Evolutionary conservation across 2,329 filamentous ascomycete species (phyloP), one percentile per base, ranked within the genome.

Genomic region (Bimuria novae-zelandiae): DNA sequence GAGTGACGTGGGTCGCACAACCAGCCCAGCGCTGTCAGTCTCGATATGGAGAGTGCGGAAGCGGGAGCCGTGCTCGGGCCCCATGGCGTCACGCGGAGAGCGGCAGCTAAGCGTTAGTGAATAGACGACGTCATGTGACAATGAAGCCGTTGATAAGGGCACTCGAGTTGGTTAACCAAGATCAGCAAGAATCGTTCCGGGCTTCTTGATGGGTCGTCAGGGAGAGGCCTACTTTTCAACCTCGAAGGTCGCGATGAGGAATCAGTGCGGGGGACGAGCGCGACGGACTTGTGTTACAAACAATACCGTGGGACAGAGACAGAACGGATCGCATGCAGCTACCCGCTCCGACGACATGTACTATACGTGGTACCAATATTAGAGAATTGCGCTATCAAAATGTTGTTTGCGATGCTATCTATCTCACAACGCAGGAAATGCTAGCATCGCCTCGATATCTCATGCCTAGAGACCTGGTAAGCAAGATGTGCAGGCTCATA

Each of bases 291-390:
- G 50, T 52, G 36, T 30, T 23, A 52, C 50, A 52, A 52, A 52
- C 50, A 52, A 52, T 36, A 43, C 29, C 27, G 50, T 47, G 42
- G 29, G 29, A 52, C 50, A 47, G 14, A 35, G 29, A 52, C 50
- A 47, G 14, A 10, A n/a, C 23, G 19, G 41, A 4, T 16, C 27
- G 35, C 41, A 51, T 41, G 42, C 41, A 44, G 39, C n/a, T 5
- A 29, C 39, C 29, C 21, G 27, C 25, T 21, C 17, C 17, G 12
- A n/a, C 29, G 7, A 32, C 17, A 27, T 37, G 17, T 29, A 42
- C n/a, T 27, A 10, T 32, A 43, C 16, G 25, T 45, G 19, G 29
- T 16, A 45, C 30, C 42, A 45, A 45, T 16, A 23, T 17, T 25
- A 17, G 42, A n/a, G 11, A 7, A 12, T 21, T 23, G 30, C 22